Percentiles rank a stretch among this genome's conserved stretches.
phyloP scores from a whole-genome alignment of 139 green algal genomes.

The Micromonas pusilla region DNA sequence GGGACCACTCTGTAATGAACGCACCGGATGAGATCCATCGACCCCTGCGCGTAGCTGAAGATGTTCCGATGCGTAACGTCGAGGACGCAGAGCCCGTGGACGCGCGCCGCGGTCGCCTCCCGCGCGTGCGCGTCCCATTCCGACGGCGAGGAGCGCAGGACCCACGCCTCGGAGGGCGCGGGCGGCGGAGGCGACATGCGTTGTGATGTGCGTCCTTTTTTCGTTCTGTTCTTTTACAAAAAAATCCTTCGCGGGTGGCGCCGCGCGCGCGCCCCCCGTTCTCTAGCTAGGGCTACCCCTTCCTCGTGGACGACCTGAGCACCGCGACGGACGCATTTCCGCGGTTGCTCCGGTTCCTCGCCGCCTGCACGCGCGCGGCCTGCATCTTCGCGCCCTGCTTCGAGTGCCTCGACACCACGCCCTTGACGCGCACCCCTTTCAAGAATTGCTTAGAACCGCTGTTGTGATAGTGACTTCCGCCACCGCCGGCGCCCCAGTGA shows the following conservation, averaged over 20 bases:
- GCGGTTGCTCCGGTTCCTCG: not conserved
- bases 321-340: not conserved
- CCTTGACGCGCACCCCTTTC: not conserved
- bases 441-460: not conserved
- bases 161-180: too few relatives aligned
- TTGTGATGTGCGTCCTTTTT: too few relatives aligned
- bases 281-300: not conserved
- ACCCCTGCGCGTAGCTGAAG: not conserved
- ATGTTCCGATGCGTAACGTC: constrained; percentile 12
- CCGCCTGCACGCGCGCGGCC: not conserved
- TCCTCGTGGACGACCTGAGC: not conserved
- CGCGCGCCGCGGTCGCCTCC: not conserved
- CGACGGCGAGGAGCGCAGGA: too few relatives aligned
- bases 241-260: too few relatives aligned
- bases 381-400: not conserved
- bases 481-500: not conserved
- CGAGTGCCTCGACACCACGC: not conserved
- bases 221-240: too few relatives aligned
- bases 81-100: not conserved
- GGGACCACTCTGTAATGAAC: too few relatives aligned
- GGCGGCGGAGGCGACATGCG: too few relatives aligned
- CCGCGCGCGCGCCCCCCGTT: too few relatives aligned
- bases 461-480: not conserved
- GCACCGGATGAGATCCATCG: not conserved
- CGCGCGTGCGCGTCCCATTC: too few relatives aligned